Conservation (phyloP, 768 basidiomycete genomes). For the Grammothele lineata region DNA sequence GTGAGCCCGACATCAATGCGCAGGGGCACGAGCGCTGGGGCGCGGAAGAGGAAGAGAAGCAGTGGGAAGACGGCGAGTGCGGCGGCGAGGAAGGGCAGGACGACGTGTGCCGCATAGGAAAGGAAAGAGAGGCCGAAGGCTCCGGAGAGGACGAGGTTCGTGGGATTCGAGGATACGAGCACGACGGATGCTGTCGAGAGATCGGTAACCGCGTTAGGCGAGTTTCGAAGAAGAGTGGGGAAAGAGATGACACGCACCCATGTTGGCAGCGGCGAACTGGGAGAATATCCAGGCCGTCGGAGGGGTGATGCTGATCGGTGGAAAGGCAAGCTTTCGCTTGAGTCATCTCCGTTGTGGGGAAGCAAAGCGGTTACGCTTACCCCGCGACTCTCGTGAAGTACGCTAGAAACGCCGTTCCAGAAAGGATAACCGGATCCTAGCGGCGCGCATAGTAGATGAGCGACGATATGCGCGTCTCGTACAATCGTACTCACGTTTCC, state of each 20-base stretch:
- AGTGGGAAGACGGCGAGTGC: constrained; percentile 57
- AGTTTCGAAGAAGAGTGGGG: not conserved
- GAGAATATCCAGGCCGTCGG: constrained; percentile 68
- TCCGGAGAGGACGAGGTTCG: constrained; percentile 89
- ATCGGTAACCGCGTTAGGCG: not conserved
- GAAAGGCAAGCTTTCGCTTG: too few species aligned
- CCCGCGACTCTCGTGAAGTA: constrained; percentile 77
- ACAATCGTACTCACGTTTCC: constrained; percentile 51
- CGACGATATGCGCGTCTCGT: too few species aligned
- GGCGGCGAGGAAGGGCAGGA: constrained; percentile 72
- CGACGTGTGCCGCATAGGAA: constrained; percentile 77
- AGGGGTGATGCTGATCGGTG: constrained; percentile 26
- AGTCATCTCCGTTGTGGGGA: not conserved
- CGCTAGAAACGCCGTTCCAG: constrained; percentile 84
- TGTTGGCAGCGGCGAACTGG: constrained; percentile 77
- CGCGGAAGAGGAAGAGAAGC: constrained; percentile 57
- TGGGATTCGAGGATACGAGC: constrained; percentile 85
- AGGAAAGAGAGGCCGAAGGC: constrained; percentile 77
- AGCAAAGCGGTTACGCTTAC: constrained; percentile 16
- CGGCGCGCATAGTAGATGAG: not conserved
- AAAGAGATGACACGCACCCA: constrained; percentile 32
- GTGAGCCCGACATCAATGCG: constrained; percentile 20
- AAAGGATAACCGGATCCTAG: constrained; percentile 84
- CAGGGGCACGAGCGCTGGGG: constrained; percentile 33
- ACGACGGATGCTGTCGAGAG: constrained; percentile 48